Conservation (phyloP, 305 asterid species). For the Ilex paraguariensis region DNA sequence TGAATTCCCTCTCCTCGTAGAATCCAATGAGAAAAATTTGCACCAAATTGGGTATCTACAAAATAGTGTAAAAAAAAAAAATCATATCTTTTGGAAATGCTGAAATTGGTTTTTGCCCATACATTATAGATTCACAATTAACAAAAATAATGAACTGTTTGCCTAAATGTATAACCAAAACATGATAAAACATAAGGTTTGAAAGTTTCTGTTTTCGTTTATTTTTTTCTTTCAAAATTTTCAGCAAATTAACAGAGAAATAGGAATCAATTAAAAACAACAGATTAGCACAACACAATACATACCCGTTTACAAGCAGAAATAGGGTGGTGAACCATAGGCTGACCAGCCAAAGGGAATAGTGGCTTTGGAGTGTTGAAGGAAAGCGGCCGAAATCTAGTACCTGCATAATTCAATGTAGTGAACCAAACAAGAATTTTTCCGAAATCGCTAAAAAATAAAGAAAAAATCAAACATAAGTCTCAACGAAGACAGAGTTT, state of each 20-base stretch:
- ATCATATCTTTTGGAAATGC: too few species aligned
- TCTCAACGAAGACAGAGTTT: neutral
- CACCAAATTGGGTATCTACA: slow-evolving; percentile 66
- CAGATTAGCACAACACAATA: neutral
- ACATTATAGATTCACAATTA: too few species aligned
- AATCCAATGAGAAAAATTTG: slow-evolving; percentile 69
- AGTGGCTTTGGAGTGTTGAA: slow-evolving; percentile 73
- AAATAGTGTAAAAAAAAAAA: slow-evolving; percentile 18
- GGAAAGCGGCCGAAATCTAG: slow-evolving; percentile 74
- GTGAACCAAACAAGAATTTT: slow-evolving; percentile 1
- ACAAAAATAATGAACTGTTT: too few species aligned
- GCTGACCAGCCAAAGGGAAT: slow-evolving; percentile 75
- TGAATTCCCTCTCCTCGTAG: slow-evolving; percentile 67
- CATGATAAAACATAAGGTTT: too few species aligned
- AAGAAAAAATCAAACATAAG: neutral
- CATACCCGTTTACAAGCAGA: slow-evolving; percentile 70
- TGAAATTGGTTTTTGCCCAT: too few species aligned
- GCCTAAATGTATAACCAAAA: too few species aligned
- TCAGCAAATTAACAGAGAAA: neutral
- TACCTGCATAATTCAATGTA: slow-evolving; percentile 32
- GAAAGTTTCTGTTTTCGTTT: too few species aligned
- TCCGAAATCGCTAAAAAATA: neutral
- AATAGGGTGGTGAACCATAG: slow-evolving; percentile 77
- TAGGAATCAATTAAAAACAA: neutral
- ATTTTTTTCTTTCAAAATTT: too few species aligned